A percentile compares a stretch with the other conserved stretches of the same genome.
These are phyloP conservation scores for Pythium oligandrum DNA, from an alignment of 352 stramenopile species.

Conservation along the genomic window DNA sequence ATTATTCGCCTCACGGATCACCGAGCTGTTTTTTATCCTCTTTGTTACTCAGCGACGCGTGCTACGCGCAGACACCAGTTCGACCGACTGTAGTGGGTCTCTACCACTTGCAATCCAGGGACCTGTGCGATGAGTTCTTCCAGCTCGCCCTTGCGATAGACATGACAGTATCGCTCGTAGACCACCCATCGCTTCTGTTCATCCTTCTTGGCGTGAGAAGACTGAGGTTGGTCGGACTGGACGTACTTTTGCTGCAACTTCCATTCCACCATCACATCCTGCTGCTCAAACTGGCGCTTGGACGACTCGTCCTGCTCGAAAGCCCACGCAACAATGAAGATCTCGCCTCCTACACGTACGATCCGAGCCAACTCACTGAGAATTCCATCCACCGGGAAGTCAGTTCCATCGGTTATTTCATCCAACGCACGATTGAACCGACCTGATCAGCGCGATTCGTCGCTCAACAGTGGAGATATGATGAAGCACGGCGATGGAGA, in stretches of 20 bases:
- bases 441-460: constrained; percentile 67
- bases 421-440: not conserved
- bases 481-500: constrained; percentile 81
- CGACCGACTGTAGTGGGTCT: constrained; percentile 69
- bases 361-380: constrained; percentile 61
- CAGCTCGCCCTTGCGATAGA: constrained; percentile 68
- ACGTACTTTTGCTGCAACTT: constrained; percentile 84
- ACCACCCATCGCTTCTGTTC: constrained; percentile 63
- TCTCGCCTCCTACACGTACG: constrained; percentile 43
- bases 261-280: constrained; percentile 85
- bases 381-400: not conserved
- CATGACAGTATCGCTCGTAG: constrained; percentile 82
- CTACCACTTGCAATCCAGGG: constrained; percentile 43
- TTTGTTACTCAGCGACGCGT: constrained; percentile 12
- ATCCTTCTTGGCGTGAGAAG: constrained; percentile 36
- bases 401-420: no score
- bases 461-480: constrained; percentile 78
- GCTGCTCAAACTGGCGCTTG: constrained; percentile 68
- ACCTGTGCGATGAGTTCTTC: constrained; percentile 57
- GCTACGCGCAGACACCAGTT: constrained; percentile 72
- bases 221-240: constrained; percentile 4
- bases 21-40: no score
- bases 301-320: constrained; percentile 79
- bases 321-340: constrained; percentile 75
- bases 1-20: no score